Percentiles rank a stretch among this genome's conserved stretches.
These are phyloP conservation scores for Botryotinia convoluta DNA, from an alignment of 2,329 filamentous ascomycete species.

Conservation along the genomic window DNA sequence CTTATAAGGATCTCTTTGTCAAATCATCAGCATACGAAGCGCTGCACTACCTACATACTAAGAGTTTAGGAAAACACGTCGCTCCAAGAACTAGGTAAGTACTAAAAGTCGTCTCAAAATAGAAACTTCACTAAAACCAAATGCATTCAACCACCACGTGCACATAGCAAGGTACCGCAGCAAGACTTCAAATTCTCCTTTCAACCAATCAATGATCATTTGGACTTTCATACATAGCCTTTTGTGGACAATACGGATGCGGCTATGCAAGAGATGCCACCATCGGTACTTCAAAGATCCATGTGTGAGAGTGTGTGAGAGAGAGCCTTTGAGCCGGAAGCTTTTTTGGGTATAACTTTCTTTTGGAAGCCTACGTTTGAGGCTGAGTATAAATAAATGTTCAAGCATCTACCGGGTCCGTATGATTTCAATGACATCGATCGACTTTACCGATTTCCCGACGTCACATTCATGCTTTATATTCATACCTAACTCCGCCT, in stretches of 20 bases:
- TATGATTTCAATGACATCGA: not conserved
- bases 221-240: not conserved
- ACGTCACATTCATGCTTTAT: not conserved
- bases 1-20: not conserved
- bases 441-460: not conserved
- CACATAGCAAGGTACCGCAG: not conserved
- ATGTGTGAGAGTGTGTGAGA: not conserved
- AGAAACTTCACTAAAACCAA: not conserved
- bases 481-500: not conserved
- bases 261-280: constrained; percentile 3
- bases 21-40: not conserved
- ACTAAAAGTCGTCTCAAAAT: not conserved
- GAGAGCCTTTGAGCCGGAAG: not conserved
- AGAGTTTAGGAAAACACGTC: not conserved
- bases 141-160: not conserved
- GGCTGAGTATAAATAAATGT: constrained; percentile 2
- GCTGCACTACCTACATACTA: not conserved
- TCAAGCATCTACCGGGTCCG: not conserved
- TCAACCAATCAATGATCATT: not conserved
- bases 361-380: not conserved
- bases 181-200: not conserved
- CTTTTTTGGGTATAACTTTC: not conserved
- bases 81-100: not conserved
- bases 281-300: not conserved
- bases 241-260: not conserved